Base-by-base conservation (phyloP, 441 rosid genomes). In the Bocquillonia castaneifolia region DNA sequence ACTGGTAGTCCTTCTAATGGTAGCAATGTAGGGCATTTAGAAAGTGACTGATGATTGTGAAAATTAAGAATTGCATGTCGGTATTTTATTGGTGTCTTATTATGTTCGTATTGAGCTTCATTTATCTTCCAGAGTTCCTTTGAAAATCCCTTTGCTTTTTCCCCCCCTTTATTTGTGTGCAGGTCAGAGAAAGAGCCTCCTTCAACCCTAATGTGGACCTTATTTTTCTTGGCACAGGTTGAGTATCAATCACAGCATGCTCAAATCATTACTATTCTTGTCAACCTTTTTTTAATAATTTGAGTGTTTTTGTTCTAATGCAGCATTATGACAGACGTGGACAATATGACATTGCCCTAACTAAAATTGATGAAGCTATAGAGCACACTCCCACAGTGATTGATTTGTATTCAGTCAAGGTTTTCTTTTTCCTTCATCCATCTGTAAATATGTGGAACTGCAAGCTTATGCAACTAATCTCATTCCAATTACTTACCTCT, bases 241-340 rank as follows among this genome's bases (percentile, higher is more conserved):
- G 67, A 66, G 6, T 64, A 22, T 58, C 59, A 47, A 28, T 56
- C 76, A 63, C 72, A 28, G 4, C 64, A 44, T 37, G 47, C 65
- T 60, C 44, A 36, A 50, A 6, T 67, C 63, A 26, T 72, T 74
- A 44, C 68, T 48, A 22, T n/a, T 13, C 34, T 51, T 52, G 7
- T 32, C 66, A 39, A 37, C 15, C 44, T 42, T 71, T 31, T 68
- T 28, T 26, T 31, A 55, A 39, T 14, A 48, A 42, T 61, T 74
- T 52, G 59, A 69, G 48, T 39, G 39, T 53, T 66, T 74, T 69
- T 55, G 55, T 61, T 72, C 55, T 72, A 72, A 45, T 77, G 86
- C 94, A 96, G 99, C 99, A 95, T 82, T 92, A 91, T 79, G 99
- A 95, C 79, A 91, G 93, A 77, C 83, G 93, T 68, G 88, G 96